phyloP scores from a whole-genome alignment of 306 rosid species.

The Cicer arietinum region DNA sequence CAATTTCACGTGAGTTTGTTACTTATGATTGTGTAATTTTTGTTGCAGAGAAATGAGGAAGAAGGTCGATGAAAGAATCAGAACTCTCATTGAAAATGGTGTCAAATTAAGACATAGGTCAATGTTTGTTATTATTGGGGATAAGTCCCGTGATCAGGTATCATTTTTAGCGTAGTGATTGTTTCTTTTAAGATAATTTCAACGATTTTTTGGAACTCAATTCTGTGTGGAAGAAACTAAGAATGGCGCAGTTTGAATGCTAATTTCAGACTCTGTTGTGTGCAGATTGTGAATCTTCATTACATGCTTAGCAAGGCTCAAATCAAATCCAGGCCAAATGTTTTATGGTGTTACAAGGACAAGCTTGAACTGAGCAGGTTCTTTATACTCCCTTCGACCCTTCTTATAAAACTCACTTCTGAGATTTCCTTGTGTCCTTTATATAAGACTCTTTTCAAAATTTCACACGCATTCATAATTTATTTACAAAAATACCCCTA shows the following conservation, averaged over 20 bases:
- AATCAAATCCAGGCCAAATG: constrained; percentile 77
- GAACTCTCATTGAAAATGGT: constrained; percentile 92
- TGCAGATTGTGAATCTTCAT: constrained; percentile 91
- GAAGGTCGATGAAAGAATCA: constrained; percentile 91
- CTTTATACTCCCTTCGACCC: background rate
- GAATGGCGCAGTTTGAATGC: constrained; percentile 24
- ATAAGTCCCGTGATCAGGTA: constrained; percentile 95
- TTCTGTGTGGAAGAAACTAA: background rate
- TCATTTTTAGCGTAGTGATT: background rate
- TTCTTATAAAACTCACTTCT: background rate
- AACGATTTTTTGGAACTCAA: background rate
- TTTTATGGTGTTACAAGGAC: constrained; percentile 90
- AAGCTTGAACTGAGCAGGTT: constrained; percentile 96
- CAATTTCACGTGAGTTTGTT: constrained; percentile 5
- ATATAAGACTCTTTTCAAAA: background rate
- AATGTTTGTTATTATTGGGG: constrained; percentile 86
- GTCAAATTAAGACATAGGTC: constrained; percentile 84
- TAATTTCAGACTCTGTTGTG: constrained; percentile 9
- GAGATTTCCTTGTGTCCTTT: background rate
- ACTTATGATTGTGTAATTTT: background rate
- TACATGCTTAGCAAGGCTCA: constrained; percentile 83
- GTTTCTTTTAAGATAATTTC: background rate
- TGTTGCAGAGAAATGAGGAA: constrained; percentile 70
- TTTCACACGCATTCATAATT: background rate
- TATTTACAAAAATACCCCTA: background rate